Conservation (phyloP, 2,329 filamentous ascomycete species). For the Tolypocladium paradoxum region DNA sequence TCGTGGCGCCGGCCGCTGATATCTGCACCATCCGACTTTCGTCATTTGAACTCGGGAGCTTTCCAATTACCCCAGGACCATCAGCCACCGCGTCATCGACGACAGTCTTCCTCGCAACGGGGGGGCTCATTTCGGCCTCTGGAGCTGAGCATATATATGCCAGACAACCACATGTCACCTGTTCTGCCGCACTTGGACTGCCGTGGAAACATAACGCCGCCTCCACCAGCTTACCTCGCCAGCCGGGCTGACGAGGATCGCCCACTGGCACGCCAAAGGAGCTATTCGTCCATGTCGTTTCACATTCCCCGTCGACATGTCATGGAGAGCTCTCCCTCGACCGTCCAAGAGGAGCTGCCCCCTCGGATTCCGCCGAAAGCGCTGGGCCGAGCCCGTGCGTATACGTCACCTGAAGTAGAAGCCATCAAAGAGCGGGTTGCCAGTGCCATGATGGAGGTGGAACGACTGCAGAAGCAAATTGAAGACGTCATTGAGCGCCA, state of each 20-base stretch:
- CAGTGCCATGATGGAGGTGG: constrained; percentile 46
- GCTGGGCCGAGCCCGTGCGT: constrained; percentile 25
- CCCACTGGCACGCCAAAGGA: constrained; percentile 26
- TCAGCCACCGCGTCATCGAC: constrained; percentile 3
- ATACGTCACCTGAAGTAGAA: constrained; percentile 37
- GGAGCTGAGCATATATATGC: constrained; percentile 42
- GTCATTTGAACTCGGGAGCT: constrained; percentile 42
- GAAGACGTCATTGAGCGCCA: constrained; percentile 50
- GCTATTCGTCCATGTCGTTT: constrained; percentile 43
- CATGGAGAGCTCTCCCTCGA: constrained; percentile 11
- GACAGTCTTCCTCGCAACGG: constrained; percentile 12
- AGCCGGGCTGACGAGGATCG: constrained; percentile 22
- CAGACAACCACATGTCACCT: constrained; percentile 37
- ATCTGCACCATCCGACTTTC: constrained; percentile 49
- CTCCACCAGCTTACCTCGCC: constrained; percentile 21
- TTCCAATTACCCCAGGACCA: constrained; percentile 21
- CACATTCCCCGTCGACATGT: constrained; percentile 39
- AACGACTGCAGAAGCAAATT: constrained; percentile 47
- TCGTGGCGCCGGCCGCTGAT: constrained; percentile 43
- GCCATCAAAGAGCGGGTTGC: constrained; percentile 44
- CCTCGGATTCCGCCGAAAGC: constrained; percentile 33
- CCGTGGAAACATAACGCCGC: constrained; percentile 26
- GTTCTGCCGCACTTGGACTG: constrained; percentile 41
- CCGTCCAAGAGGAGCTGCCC: constrained; percentile 13
- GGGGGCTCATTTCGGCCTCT: constrained; percentile 39